These are phyloP conservation scores for Ustilago loliicola DNA, from an alignment of 1,284 basidiomycete genomes.

Conservation along the genomic window DNA sequence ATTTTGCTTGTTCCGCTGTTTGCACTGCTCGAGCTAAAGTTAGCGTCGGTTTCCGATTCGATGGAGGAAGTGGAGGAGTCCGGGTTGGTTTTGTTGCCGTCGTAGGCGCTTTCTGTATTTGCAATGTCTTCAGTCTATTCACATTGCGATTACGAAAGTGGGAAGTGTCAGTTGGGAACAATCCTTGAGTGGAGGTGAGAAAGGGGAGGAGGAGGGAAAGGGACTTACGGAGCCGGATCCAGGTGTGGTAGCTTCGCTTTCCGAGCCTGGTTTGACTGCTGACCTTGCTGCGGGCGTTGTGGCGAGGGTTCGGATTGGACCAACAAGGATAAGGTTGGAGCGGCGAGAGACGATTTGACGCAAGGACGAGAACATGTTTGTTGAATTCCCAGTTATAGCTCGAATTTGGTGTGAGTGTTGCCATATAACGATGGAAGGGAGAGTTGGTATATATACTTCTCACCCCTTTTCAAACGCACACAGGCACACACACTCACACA, in stretches of 20 bases:
- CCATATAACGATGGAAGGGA: no score
- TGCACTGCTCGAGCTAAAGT: slow-evolving; percentile 22
- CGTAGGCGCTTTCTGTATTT: slow-evolving; percentile 35
- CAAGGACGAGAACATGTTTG: slow-evolving; percentile 6
- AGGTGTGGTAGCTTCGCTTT: slow-evolving; percentile 44
- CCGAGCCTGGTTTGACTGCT: slow-evolving; percentile 47
- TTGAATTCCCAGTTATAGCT: background rate
- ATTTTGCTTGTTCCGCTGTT: slow-evolving; percentile 14
- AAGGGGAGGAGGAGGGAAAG: background rate
- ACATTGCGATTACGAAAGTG: background rate
- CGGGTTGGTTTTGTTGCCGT: slow-evolving; percentile 21
- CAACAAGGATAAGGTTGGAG: background rate
- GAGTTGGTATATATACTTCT: background rate
- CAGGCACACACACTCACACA: background rate
- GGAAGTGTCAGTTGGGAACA: background rate
- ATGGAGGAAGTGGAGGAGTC: slow-evolving; percentile 21
- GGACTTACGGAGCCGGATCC: slow-evolving; percentile 43
- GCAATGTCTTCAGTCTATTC: slow-evolving; percentile 49
- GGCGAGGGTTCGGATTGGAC: background rate
- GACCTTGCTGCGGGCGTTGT: background rate
- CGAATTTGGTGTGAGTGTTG: no score
- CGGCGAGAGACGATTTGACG: slow-evolving; percentile 5
- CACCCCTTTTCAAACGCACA: background rate
- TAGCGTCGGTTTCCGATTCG: slow-evolving; percentile 25
- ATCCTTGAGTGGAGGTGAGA: background rate